These are phyloP conservation scores for Fagus crenata DNA, from an alignment of 306 rosid species.

Conservation along the genomic window DNA sequence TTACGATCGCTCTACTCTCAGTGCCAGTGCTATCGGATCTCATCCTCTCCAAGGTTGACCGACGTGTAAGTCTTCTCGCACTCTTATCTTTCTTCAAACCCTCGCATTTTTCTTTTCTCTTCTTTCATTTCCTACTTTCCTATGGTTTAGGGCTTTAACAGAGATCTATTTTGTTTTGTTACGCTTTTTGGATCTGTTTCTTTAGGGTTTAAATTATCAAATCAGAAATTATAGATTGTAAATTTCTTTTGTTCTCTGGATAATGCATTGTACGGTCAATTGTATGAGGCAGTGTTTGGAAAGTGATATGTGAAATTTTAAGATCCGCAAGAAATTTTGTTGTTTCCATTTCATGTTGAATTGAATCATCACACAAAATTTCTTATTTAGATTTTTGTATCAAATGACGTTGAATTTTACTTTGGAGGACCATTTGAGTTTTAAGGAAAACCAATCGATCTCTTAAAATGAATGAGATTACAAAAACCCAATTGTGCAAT, in stretches of 20 bases:
- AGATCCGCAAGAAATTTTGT: background rate
- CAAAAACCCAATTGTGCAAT: background rate
- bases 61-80: constrained; percentile 67
- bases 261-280: background rate
- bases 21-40: constrained; percentile 78
- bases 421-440: background rate
- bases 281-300: background rate
- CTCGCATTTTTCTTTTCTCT: background rate
- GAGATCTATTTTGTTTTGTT: background rate
- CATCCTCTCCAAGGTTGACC: constrained; percentile 83
- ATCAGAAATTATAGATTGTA: background rate
- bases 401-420: background rate
- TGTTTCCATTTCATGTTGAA: background rate
- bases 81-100: background rate
- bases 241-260: too few relatives aligned
- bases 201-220: background rate
- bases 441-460: background rate
- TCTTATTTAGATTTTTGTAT: background rate
- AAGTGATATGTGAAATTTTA: background rate
- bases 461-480: background rate
- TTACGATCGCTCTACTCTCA: constrained; percentile 45
- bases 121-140: background rate
- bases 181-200: background rate
- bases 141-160: background rate
- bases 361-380: background rate